These are phyloP conservation scores for Nicotiana sylvestris DNA, from an alignment of 257 asterid species.

Conservation along the genomic window DNA sequence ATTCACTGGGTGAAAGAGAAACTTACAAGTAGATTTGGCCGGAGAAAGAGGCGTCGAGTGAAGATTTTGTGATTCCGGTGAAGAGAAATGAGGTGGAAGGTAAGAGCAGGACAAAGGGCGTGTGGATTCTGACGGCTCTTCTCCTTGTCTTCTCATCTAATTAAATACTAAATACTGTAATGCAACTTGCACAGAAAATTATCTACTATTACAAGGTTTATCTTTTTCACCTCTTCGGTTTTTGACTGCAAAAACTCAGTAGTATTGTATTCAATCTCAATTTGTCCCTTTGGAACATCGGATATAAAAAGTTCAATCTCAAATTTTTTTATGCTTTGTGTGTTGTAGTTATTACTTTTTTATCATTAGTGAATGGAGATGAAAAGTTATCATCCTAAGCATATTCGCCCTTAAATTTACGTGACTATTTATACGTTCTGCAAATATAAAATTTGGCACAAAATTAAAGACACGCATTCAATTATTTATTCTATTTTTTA, in stretches of 20 bases:
- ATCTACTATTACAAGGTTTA: too few species aligned
- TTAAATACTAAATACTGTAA: not conserved
- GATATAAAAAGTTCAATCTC: too few species aligned
- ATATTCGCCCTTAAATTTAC: too few species aligned
- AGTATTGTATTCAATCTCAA: not conserved
- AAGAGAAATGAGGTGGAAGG: not conserved
- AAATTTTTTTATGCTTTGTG: too few species aligned
- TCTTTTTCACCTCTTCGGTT: not conserved
- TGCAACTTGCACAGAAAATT: not conserved
- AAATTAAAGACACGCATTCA: too few species aligned
- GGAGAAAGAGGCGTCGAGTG: not conserved
- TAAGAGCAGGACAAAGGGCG: not conserved
- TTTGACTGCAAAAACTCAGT: not conserved
- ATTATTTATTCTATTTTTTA: too few species aligned
- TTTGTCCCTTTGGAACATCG: not conserved
- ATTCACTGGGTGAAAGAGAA: not conserved
- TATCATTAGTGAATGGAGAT: too few species aligned
- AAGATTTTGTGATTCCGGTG: not conserved
- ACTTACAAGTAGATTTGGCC: conserved; percentile 3
- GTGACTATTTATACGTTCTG: too few species aligned
- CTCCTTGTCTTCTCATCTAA: not conserved
- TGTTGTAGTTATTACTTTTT: too few species aligned
- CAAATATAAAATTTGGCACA: too few species aligned
- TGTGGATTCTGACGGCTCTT: not conserved
- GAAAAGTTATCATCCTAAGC: too few species aligned